Evolutionary conservation across 306 rosid genomes (phyloP).

Genomic region (Fragaria iinumae): DNA sequence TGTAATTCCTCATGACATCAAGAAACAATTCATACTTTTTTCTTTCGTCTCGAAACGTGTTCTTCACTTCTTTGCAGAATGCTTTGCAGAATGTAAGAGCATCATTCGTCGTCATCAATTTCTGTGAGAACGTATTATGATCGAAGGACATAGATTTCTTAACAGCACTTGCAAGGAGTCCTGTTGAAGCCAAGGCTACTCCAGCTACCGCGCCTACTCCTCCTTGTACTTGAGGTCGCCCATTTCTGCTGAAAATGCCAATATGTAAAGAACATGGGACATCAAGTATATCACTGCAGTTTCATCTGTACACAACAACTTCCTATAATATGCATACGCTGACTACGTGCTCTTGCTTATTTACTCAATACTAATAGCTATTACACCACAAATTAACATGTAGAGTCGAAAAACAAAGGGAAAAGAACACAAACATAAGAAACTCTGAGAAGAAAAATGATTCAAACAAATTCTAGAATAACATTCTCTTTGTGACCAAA

Average conservation of each 20-base stretch:
- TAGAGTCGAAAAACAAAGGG: background rate
- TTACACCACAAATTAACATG: background rate
- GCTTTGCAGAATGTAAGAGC: conserved; percentile 77
- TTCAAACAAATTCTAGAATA: background rate
- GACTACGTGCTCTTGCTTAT: conserved; percentile 15
- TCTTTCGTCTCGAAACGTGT: conserved; percentile 70
- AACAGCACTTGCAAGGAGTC: too few species aligned
- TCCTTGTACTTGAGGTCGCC: conserved; percentile 59
- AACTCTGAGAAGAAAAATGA: too few species aligned
- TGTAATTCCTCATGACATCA: conserved; percentile 91
- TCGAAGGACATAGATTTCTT: too few species aligned
- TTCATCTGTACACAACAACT: too few species aligned
- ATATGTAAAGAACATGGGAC: background rate
- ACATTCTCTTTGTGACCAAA: background rate
- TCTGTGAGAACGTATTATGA: conserved; percentile 35
- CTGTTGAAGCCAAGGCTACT: conserved; percentile 6
- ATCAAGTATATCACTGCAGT: too few species aligned
- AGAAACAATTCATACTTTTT: conserved; percentile 75
- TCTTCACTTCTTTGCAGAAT: conserved; percentile 36
- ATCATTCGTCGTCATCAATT: conserved; percentile 65
- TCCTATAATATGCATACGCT: too few species aligned
- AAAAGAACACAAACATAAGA: background rate
- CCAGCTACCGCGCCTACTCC: conserved; percentile 35
- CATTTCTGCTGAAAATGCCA: conserved; percentile 44
- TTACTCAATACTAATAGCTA: background rate